Conservation (phyloP, 2,329 filamentous ascomycete genomes). For the Emmonsiellopsis sp. region DNA sequence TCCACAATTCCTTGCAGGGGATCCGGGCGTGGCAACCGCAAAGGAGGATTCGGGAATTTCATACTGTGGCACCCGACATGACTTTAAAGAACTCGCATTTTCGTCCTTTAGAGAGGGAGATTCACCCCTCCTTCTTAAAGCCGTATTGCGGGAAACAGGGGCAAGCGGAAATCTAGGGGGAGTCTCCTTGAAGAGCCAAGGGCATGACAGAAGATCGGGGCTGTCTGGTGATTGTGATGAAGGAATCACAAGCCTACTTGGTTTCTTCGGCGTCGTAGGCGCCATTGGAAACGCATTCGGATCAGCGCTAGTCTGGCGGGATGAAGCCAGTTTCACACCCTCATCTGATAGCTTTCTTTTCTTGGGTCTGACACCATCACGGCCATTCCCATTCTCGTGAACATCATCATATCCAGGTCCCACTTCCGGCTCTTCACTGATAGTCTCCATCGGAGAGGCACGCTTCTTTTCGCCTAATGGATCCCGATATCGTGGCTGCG, state of each 20-base stretch:
- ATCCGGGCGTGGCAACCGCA: background rate
- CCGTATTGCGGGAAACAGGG: background rate
- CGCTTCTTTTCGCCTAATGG: background rate
- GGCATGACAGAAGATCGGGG: constrained; percentile 27
- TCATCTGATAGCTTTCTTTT: constrained; percentile 1
- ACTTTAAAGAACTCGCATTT: background rate
- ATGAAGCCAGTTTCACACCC: background rate
- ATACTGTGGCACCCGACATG: background rate
- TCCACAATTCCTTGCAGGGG: background rate
- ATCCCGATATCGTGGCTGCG: background rate
- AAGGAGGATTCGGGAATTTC: background rate
- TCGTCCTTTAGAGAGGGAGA: background rate
- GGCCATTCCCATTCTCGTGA: background rate
- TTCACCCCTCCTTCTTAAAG: background rate
- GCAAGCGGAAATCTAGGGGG: constrained; percentile 20
- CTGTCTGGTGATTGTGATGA: constrained; percentile 37
- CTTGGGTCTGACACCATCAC: background rate
- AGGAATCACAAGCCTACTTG: constrained; percentile 25
- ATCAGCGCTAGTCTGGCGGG: background rate
- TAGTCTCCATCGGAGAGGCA: constrained; percentile 2
- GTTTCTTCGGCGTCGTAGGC: constrained; percentile 27
- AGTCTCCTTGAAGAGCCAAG: constrained; percentile 4
- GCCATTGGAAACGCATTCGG: background rate
- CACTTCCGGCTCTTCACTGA: constrained; percentile 5
- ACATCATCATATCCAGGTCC: background rate